Conservation (phyloP, 495 filamentous ascomycete genomes). For the Neurospora discreta region DNA sequence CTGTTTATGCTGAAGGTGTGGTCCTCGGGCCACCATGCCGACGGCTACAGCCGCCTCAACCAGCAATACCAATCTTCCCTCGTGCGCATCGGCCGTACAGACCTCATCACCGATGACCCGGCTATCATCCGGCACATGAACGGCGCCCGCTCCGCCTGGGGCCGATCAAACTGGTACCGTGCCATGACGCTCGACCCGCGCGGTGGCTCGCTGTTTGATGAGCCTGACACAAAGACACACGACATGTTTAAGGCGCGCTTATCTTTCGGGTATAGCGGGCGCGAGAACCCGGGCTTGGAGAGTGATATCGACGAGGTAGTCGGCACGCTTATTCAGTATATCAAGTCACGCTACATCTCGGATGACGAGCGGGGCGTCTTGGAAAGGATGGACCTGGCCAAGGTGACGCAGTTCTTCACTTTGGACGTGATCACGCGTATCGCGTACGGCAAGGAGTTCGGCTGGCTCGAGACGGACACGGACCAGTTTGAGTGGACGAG, state of each 20-base stretch:
- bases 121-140: conserved; percentile 26
- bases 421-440: conserved; percentile 38
- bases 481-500: conserved; percentile 40
- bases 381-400: conserved; percentile 30
- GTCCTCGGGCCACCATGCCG: neutral
- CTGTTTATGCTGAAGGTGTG: conserved; percentile 8
- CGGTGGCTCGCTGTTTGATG: conserved; percentile 32
- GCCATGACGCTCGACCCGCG: conserved; percentile 31
- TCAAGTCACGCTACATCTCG: conserved; percentile 23
- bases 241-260: conserved; percentile 19
- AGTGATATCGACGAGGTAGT: conserved; percentile 28
- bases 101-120: conserved; percentile 30
- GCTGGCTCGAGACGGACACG: conserved; percentile 30
- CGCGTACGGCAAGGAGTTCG: conserved; percentile 41
- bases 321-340: conserved; percentile 24
- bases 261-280: conserved; percentile 29
- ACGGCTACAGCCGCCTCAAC: neutral
- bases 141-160: conserved; percentile 24
- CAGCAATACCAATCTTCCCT: conserved; percentile 6
- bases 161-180: conserved; percentile 24
- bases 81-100: conserved; percentile 27
- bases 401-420: conserved; percentile 35
- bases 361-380: conserved; percentile 16
- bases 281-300: conserved; percentile 31
- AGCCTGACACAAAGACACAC: conserved; percentile 27